Evolutionary conservation across 192 early-diverging fungal genomes (phyloP), one percentile per base, ranked within the genome.

Genomic region (Coemansia sp.): DNA sequence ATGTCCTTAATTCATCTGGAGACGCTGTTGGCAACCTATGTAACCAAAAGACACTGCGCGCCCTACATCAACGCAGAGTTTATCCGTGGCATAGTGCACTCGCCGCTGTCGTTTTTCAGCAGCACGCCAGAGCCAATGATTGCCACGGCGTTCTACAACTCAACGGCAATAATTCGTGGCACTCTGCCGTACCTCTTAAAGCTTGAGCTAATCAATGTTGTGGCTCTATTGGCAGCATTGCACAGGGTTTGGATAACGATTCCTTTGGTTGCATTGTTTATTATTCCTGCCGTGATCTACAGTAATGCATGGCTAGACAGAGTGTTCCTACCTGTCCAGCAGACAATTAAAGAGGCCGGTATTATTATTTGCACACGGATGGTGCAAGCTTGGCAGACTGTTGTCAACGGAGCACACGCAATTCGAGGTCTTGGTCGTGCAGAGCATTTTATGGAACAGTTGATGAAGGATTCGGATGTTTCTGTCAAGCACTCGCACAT

Each of bases 21-120:
- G 36, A 39, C 37, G 12, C 32, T 40, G 18, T 15, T 54, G 15
- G 16, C 13, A 3, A 41, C 43, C 32, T 54, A 61, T n/a, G 9
- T 61, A 13, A 43, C 49, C 8, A 45, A 12, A 4, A 10, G 47
- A 2, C n/a, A 49, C 48, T 68, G 59, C 13, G 67, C 67, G 6
- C 67, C 67, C 21, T 59, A 57, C 21, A 61, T 68, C 59, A 68
- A 68, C 48, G 19, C 32, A 21, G 19, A 61, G 48, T 68, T 68
- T 48, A 42, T 68, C 42, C 43, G 37, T 8, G 46, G 58, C 4
- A 52, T 68, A 16, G 43, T 68, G 5, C 16, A 61, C 16, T 61
- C 67, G 40, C 67, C 67, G n/a, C 5, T 61, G 59, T 46, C 47
- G 5, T 51, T 42, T 19, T 52, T 42, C 39, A 51, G 47, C 13